Conservation (phyloP, 1,284 basidiomycete genomes). For the Rhodotorula sp. region DNA sequence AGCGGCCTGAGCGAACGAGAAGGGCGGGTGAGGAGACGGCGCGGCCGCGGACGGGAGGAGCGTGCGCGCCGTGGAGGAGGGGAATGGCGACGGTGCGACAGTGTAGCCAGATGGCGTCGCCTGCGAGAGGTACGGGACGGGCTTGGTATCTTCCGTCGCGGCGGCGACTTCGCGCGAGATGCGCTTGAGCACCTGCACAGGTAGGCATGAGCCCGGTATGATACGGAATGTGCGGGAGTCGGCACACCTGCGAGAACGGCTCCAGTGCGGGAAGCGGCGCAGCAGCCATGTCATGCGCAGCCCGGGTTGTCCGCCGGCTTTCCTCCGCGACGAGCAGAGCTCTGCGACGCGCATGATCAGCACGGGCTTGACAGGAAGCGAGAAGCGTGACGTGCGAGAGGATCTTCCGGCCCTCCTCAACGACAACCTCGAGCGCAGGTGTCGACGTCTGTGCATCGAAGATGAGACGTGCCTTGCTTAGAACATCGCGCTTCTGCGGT, state of each 20-base stretch:
- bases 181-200: conserved; percentile 34
- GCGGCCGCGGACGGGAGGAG: neutral
- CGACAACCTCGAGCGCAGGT: conserved; percentile 35
- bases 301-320: conserved; percentile 22
- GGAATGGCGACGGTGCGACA: neutral
- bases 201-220: neutral
- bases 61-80: neutral
- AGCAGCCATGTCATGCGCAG: conserved; percentile 23
- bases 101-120: neutral
- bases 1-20: conserved; percentile 22
- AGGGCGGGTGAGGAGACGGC: neutral
- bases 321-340: conserved; percentile 33
- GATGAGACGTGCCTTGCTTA: conserved; percentile 32
- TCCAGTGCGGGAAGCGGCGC: conserved; percentile 10
- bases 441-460: conserved; percentile 33
- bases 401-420: conserved; percentile 40
- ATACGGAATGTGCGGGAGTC: neutral
- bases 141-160: conserved; percentile 1
- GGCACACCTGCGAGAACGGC: conserved; percentile 30
- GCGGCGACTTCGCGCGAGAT: conserved; percentile 24
- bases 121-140: neutral
- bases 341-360: neutral
- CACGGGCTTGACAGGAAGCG: accelerated
- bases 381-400: conserved; percentile 10
- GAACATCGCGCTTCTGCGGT: conserved; percentile 32